Conservation (phyloP, 176 grass and related monocot species). For the Hyparrhenia diplandra region DNA sequence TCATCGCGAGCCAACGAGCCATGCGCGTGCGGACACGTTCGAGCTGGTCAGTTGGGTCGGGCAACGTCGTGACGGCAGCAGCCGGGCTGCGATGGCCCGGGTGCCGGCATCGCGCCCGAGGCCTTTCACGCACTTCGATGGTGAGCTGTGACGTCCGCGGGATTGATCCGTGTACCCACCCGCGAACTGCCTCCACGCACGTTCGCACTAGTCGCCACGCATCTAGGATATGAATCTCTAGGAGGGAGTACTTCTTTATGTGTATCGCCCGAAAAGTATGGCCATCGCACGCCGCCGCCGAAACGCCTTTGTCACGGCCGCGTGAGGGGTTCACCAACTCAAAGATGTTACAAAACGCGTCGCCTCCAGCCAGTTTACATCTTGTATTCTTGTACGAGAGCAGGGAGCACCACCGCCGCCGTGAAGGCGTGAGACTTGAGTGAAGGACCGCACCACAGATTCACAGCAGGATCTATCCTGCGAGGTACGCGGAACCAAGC, state of each 20-base stretch:
- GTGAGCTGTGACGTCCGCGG: background rate
- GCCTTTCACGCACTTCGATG: background rate
- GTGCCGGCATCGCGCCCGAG: background rate
- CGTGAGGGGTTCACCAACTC: background rate
- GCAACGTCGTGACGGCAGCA: background rate
- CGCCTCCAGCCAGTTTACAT: background rate
- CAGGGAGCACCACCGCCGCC: background rate
- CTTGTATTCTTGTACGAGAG: background rate
- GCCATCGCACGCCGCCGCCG: background rate
- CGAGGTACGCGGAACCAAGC: background rate
- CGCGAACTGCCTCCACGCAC: background rate
- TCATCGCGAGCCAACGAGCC: background rate
- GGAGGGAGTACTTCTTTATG: background rate
- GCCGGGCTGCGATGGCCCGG: background rate
- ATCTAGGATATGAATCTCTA: background rate
- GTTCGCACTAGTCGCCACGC: background rate
- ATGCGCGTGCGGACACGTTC: background rate
- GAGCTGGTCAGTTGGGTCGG: background rate
- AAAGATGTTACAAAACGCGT: background rate
- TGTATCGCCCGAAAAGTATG: no score
- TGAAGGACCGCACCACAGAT: background rate
- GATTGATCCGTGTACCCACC: background rate
- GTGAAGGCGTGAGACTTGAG: no score
- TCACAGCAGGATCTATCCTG: background rate
- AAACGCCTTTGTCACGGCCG: background rate